phyloP scores from a whole-genome alignment of 495 filamentous ascomycete species.

The Apodospora peruviana region DNA sequence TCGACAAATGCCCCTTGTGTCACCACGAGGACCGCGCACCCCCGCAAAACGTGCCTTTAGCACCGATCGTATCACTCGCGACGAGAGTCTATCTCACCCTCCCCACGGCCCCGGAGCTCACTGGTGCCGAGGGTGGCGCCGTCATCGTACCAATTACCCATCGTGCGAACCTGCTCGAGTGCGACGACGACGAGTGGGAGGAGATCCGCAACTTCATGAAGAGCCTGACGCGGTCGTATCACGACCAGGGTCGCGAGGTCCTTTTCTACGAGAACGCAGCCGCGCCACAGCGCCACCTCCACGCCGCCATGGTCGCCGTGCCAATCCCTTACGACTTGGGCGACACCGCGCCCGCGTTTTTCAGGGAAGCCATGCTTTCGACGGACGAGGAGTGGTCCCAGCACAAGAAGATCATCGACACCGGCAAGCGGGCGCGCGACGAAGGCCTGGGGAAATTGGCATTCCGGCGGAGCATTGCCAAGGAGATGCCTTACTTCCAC shows the following conservation, averaged over 20 bases:
- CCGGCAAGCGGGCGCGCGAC: conserved; percentile 58
- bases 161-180: conserved; percentile 84
- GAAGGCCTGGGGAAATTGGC: conserved; percentile 72
- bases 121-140: conserved; percentile 60
- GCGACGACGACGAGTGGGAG: conserved; percentile 99
- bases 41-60: conserved; percentile 57
- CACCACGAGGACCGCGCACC: conserved; percentile 83
- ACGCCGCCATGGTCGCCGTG: conserved; percentile 81
- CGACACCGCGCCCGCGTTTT: conserved; percentile 88
- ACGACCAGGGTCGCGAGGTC: conserved; percentile 82
- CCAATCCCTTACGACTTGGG: conserved; percentile 84
- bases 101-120: conserved; percentile 85
- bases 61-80: conserved; percentile 82
- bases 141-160: conserved; percentile 89
- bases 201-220: conserved; percentile 99
- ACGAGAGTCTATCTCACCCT: conserved; percentile 86
- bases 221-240: conserved; percentile 85
- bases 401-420: conserved; percentile 91
- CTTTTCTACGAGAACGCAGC: conserved; percentile 98
- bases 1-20: conserved; percentile 87
- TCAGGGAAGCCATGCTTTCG: conserved; percentile 86
- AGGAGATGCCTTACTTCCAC: conserved; percentile 99
- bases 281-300: conserved; percentile 66
- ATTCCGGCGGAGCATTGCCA: conserved; percentile 76
- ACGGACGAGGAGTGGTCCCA: conserved; percentile 91